Evolutionary conservation across 345 rosid genomes (phyloP).

Genomic region (Hibiscus tridactylites): DNA sequence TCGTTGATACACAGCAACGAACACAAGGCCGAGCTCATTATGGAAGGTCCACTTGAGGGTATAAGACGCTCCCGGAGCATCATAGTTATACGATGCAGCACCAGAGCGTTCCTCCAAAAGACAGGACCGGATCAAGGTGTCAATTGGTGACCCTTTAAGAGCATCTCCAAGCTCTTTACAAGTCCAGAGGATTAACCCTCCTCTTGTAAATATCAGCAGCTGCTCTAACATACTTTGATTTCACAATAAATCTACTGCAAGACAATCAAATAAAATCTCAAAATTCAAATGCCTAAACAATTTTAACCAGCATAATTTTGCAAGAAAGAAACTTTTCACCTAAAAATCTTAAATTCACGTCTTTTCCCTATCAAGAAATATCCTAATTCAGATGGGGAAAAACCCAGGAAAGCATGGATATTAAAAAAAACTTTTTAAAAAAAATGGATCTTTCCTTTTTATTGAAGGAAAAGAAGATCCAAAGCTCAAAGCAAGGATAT

Average conservation of each 20-base stretch:
- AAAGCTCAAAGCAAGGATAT: background rate
- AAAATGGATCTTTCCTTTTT: too few relatives aligned
- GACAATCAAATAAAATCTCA: slow-evolving; percentile 1
- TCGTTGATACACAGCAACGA: slow-evolving; percentile 96
- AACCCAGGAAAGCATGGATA: background rate
- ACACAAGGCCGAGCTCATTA: slow-evolving; percentile 93
- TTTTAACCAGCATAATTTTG: background rate
- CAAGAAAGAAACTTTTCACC: background rate
- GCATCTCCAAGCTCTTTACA: slow-evolving; percentile 93
- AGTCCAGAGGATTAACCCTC: slow-evolving; percentile 97
- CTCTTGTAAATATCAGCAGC: slow-evolving; percentile 81
- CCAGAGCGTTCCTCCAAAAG: slow-evolving; percentile 98
- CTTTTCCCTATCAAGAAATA: background rate
- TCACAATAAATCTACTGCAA: slow-evolving; percentile 25
- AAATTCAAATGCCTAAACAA: background rate
- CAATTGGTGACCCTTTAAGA: slow-evolving; percentile 84
- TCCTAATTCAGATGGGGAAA: background rate
- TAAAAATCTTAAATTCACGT: too few relatives aligned
- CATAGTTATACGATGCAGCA: slow-evolving; percentile 57
- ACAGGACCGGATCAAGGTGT: slow-evolving; percentile 81
- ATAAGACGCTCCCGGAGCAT: slow-evolving; percentile 72
- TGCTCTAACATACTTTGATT: slow-evolving; percentile 75
- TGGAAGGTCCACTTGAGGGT: slow-evolving; percentile 97
- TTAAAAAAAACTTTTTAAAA: too few relatives aligned
- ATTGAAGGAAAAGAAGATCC: too few relatives aligned